Percentiles rank a stretch among this genome's conserved stretches.
These are phyloP conservation scores for Kalaharituber pfeilii DNA, from an alignment of 2,329 filamentous ascomycete species.

Conservation along the genomic window DNA sequence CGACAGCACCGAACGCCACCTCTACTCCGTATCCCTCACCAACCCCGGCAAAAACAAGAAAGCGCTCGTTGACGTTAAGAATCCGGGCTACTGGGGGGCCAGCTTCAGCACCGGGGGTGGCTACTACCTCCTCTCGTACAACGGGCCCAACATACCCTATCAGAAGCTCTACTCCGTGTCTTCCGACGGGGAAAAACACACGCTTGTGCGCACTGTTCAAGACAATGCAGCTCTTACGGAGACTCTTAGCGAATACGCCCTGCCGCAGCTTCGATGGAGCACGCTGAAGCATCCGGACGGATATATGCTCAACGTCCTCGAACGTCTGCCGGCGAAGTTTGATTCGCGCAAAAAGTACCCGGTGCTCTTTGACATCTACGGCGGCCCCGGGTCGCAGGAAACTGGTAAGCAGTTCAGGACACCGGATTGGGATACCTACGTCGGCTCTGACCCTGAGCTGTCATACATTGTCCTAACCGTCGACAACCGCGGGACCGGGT, in stretches of 20 bases:
- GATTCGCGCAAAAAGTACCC: constrained; percentile 46
- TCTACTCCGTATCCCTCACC: constrained; percentile 47
- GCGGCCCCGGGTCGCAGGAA: constrained; percentile 46
- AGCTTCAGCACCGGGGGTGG: constrained; percentile 45
- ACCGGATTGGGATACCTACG: constrained; percentile 44
- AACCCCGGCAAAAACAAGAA: constrained; percentile 33
- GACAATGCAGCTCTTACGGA: constrained; percentile 41
- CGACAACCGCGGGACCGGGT: constrained; percentile 50
- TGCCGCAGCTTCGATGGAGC: constrained; percentile 47
- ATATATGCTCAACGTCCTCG: constrained; percentile 45
- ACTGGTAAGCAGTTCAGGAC: constrained; percentile 39
- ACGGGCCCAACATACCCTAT: constrained; percentile 50
- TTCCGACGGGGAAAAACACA: constrained; percentile 38
- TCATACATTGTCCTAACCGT: constrained; percentile 51
- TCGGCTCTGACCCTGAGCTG: constrained; percentile 49
- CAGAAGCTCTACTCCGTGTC: constrained; percentile 47
- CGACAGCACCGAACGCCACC: constrained; percentile 48
- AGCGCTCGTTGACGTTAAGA: constrained; percentile 43
- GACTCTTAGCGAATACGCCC: constrained; percentile 40
- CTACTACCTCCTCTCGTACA: constrained; percentile 49
- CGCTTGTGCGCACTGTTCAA: constrained; percentile 30
- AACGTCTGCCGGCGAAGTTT: constrained; percentile 48
- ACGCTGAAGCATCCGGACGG: constrained; percentile 45
- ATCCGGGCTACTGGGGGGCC: constrained; percentile 43
- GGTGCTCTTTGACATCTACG: constrained; percentile 49